A percentile compares a stretch with the other conserved stretches of the same genome.
Conservation (phyloP, 257 asterid species). For the Solanum acaule region DNA sequence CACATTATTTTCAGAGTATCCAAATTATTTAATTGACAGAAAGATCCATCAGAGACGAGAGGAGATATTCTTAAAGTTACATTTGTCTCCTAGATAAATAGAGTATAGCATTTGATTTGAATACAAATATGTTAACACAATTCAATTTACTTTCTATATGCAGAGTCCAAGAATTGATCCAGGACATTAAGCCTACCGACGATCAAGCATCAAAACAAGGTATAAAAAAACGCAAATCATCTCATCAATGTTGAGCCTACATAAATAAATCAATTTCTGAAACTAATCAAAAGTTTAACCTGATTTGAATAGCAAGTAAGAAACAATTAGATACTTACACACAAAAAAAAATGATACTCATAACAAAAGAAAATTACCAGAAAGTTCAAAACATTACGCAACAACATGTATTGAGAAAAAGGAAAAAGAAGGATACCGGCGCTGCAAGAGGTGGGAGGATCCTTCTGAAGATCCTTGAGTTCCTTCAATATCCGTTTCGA, state of each 20-base stretch:
- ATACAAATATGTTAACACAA: background rate
- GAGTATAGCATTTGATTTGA: background rate
- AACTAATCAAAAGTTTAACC: background rate
- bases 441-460: constrained; percentile 65
- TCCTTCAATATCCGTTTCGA: constrained; percentile 73
- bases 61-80: background rate
- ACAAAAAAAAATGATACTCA: background rate
- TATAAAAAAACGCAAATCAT: background rate
- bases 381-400: background rate
- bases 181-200: background rate
- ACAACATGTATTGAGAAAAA: background rate
- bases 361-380: background rate
- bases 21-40: background rate
- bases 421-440: constrained; percentile 12
- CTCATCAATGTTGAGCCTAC: background rate
- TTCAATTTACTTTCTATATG: background rate
- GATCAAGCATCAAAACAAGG: background rate
- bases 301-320: background rate
- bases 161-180: background rate
- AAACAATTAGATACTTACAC: background rate
- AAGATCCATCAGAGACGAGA: background rate
- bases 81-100: background rate
- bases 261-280: background rate
- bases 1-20: background rate
- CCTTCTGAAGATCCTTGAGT: constrained; percentile 67